phyloP scores from a whole-genome alignment of 208 protist species.

The Leishmania aethiopica region DNA sequence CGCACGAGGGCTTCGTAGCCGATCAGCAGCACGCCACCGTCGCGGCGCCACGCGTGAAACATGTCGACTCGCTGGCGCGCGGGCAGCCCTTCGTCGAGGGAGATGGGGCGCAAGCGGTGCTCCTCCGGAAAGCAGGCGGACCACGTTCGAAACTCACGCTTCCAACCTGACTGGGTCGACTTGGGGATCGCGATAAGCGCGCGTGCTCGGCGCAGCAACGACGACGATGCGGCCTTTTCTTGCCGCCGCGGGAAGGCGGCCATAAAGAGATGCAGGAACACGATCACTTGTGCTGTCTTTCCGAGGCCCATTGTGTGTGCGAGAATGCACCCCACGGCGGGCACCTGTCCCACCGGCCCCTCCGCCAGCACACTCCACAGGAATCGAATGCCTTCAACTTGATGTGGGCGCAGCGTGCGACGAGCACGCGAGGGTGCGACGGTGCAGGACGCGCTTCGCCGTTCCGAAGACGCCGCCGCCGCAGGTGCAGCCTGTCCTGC shows the following conservation, averaged over 20 bases:
- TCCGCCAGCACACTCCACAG: conserved; percentile 80
- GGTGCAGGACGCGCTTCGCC: neutral
- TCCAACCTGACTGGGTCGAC: conserved; percentile 69
- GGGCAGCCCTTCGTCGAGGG: conserved; percentile 10
- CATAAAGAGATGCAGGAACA: conserved; percentile 84
- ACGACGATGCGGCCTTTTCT: neutral
- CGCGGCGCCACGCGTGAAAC: conserved; percentile 52
- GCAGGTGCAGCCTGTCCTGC: neutral
- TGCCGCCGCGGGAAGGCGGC: conserved; percentile 15
- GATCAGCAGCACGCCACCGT: conserved; percentile 73
- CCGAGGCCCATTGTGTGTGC: conserved; percentile 91
- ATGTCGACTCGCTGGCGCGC: conserved; percentile 29
- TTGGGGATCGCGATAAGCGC: conserved; percentile 79
- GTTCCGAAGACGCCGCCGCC: neutral
- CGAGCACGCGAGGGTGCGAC: neutral
- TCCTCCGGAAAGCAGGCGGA: conserved; percentile 47
- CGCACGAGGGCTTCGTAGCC: conserved; percentile 79
- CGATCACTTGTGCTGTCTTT: conserved; percentile 85
- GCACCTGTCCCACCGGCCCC: conserved; percentile 71
- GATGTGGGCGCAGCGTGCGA: conserved; percentile 60
- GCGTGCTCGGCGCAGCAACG: conserved; percentile 20
- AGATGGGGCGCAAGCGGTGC: conserved; percentile 43
- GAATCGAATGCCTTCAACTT: conserved; percentile 86
- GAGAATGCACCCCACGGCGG: conserved; percentile 79
- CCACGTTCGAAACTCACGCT: conserved; percentile 70